Base-by-base conservation (phyloP, 768 basidiomycete genomes). In the Lactarius hatsudake region DNA sequence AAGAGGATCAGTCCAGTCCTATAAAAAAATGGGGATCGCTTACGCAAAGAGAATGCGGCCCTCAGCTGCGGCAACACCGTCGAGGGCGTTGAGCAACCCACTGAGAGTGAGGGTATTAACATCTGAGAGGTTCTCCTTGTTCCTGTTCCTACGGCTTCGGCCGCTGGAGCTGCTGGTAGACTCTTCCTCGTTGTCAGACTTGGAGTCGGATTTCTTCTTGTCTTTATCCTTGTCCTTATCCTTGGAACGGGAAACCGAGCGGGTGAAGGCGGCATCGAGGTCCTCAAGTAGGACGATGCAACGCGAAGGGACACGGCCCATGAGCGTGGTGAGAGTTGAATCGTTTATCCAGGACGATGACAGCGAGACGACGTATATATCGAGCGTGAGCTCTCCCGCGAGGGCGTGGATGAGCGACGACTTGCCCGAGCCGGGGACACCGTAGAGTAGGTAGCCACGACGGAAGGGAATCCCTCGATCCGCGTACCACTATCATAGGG, bases 401-500 rank as follows among this genome's bases (percentile, higher is more conserved):
- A 95, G 86, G 17, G 93, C 86, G 69, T 94, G 91, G 72, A 94
- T 93, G 64, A 94, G 81, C 23, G 90, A 92, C 26, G 88, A 89
- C 79, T 95, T 95, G 57, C 93, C 93, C 32, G 89, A 90, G 59
- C 93, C 93, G 13, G 93, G 88, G 32, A 92, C 89, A 69, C 91
- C 91, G 71, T 93, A 87, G 28, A 94, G 81, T 60, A 94, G 84
- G 75, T 93, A 93, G 5, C 93, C 93, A 64, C 93, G 86, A 63
- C 93, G 89, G 84, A 92, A 94, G 36, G 93, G 93, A 71, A 94
- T 94, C 60, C 93, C 93, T 72, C 93, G 88, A 76, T 93, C 90
- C n/a, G 91, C 90, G 72, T 94, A 95, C 93, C 93, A 94, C 86
- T 91, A 69, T 45, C 34, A 38, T 51, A 58, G 65, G 34, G 59